A percentile compares a stretch with the other conserved stretches of the same genome.
phyloP scores from a whole-genome alignment of 305 asterid species.

The Fraxinus ornus region DNA sequence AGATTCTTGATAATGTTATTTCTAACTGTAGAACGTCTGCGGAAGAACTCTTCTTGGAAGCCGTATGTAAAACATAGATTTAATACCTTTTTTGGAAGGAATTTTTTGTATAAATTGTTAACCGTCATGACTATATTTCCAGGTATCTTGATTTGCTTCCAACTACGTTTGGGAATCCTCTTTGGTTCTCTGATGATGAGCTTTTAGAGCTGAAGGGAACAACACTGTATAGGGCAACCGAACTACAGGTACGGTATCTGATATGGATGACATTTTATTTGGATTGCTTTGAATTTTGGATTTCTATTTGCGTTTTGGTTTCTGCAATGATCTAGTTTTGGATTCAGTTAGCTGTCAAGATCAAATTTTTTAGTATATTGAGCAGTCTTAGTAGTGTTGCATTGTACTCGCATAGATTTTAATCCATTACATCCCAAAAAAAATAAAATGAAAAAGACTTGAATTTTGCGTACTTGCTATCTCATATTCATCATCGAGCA shows the following conservation, averaged over 20 bases:
- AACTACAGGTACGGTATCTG: slow-evolving; percentile 57
- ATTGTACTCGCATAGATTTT: not conserved
- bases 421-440: not conserved
- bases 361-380: not conserved
- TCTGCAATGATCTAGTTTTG: not conserved
- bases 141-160: slow-evolving; percentile 96
- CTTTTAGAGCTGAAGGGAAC: slow-evolving; percentile 84
- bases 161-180: slow-evolving; percentile 68
- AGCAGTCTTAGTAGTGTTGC: not conserved
- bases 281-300: not conserved
- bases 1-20: slow-evolving; percentile 75
- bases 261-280: not conserved
- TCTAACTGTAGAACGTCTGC: slow-evolving; percentile 72
- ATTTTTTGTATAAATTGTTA: not conserved
- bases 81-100: not conserved
- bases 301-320: not conserved
- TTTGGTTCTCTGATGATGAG: slow-evolving; percentile 89
- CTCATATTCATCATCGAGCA: slow-evolving; percentile 35
- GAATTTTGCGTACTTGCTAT: slow-evolving; percentile 11
- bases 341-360: not conserved
- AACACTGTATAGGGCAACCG: slow-evolving; percentile 70
- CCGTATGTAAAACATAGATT: slow-evolving; percentile 53
- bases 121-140: slow-evolving; percentile 11
- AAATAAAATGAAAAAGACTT: not conserved
- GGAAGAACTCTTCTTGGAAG: slow-evolving; percentile 82